Percentiles rank a stretch among this genome's conserved stretches.
phyloP scores from a whole-genome alignment of 2,329 filamentous ascomycete genomes.

The Amylocarpus encephaloides region DNA sequence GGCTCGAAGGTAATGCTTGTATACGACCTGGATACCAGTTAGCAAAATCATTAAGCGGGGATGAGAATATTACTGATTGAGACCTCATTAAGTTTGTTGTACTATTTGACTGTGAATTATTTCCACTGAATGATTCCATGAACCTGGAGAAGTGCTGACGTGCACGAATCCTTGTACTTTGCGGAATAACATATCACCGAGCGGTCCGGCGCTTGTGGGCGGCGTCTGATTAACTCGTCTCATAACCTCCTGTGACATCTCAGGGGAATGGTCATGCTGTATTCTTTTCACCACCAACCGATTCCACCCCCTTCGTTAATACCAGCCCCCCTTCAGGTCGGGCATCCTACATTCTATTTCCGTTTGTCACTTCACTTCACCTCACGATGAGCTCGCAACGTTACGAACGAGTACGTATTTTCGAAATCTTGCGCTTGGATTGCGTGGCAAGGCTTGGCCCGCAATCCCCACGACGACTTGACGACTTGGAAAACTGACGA shows the following conservation, averaged over 20 bases:
- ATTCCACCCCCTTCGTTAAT: conserved; percentile 15
- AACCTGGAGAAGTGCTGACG: neutral
- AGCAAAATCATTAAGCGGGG: neutral
- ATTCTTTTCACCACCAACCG: conserved; percentile 3
- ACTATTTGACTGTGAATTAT: conserved; percentile 1
- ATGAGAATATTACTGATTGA: conserved; percentile 22
- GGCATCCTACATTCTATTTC: conserved; percentile 14
- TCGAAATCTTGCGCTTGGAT: neutral
- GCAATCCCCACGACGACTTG: conserved; percentile 8
- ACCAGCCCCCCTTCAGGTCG: conserved; percentile 15
- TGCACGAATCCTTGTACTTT: neutral
- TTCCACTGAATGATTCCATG: neutral
- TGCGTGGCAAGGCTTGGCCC: conserved; percentile 17
- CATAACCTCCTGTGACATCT: neutral
- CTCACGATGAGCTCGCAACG: conserved; percentile 31
- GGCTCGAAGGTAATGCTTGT: conserved; percentile 43
- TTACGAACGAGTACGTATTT: conserved; percentile 50
- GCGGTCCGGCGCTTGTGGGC: neutral
- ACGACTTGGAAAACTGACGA: conserved; percentile 18
- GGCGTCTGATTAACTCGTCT: neutral
- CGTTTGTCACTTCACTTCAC: conserved; percentile 18
- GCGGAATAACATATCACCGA: neutral
- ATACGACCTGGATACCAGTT: conserved; percentile 34
- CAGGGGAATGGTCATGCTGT: neutral
- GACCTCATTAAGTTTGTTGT: conserved; percentile 23